Evolutionary conservation across 176 grass and related monocot species (phyloP).

Genomic region (Cymbopogon citratus): DNA sequence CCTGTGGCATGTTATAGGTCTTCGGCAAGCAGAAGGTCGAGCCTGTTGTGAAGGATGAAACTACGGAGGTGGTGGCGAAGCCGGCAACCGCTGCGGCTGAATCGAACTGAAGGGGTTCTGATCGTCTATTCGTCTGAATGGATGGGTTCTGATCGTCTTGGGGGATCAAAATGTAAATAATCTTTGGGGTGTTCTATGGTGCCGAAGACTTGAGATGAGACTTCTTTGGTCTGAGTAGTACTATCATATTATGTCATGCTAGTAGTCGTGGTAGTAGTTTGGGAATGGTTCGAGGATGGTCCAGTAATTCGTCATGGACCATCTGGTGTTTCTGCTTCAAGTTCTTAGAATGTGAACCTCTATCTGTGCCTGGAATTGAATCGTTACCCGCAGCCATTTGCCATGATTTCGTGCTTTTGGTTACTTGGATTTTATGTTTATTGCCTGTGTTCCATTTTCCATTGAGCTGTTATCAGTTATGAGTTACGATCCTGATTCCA

Average conservation of each 20-base stretch:
- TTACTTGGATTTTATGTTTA: not conserved
- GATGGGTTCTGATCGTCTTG: not conserved
- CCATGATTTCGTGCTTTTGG: not conserved
- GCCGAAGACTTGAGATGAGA: not conserved
- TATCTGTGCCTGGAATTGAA: not conserved
- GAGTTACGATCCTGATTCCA: not conserved
- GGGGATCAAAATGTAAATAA: conserved; percentile 16
- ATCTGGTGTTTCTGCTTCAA: not conserved
- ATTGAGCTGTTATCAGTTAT: not conserved
- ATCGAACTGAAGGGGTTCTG: conserved; percentile 13
- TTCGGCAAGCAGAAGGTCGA: conserved; percentile 36
- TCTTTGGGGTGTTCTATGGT: not conserved
- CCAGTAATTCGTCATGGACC: not conserved
- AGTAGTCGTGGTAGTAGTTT: not conserved
- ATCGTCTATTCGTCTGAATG: not conserved
- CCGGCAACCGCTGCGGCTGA: not conserved
- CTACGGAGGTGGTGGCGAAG: not conserved
- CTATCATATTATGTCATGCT: not conserved
- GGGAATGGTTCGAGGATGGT: not conserved
- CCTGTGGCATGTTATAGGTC: not conserved
- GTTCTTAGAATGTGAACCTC: not conserved
- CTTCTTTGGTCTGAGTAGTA: not conserved
- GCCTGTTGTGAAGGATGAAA: conserved; percentile 21
- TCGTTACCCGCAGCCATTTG: too few species aligned
- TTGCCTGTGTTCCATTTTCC: not conserved